Conservation (phyloP, 148 eudicot genomes). For the Fagopyrum homotropicum region DNA sequence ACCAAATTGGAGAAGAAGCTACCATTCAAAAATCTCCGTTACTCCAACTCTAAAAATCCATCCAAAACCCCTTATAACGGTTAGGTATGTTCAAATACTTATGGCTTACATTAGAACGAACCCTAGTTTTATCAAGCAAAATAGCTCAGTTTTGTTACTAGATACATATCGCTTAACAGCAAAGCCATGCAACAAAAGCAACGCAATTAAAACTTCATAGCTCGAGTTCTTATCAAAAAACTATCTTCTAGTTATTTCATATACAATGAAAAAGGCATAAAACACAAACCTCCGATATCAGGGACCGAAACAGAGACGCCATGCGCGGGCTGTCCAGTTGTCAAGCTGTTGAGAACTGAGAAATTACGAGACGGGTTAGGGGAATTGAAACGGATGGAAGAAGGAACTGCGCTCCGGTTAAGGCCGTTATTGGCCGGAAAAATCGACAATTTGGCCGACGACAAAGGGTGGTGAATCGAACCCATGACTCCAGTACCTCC, state of each 20-base stretch:
- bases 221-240: background rate
- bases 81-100: too few species aligned
- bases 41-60: too few species aligned
- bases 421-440: slow-evolving; percentile 22
- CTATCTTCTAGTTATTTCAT: background rate
- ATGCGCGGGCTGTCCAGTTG: slow-evolving; percentile 39
- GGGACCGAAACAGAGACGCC: slow-evolving; percentile 32
- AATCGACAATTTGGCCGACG: slow-evolving; percentile 26
- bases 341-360: slow-evolving; percentile 46
- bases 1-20: too few species aligned
- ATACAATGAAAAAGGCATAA: background rate
- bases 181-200: too few species aligned
- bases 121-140: background rate
- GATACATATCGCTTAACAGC: too few species aligned
- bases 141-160: background rate
- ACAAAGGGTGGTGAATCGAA: slow-evolving; percentile 48
- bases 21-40: too few species aligned
- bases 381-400: slow-evolving; percentile 14
- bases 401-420: background rate
- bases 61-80: too few species aligned
- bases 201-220: background rate
- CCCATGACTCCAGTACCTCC: slow-evolving; percentile 39
- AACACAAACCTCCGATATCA: slow-evolving; percentile 44
- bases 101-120: background rate
- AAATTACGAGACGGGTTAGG: slow-evolving; percentile 32